Base-by-base conservation (phyloP, 2,329 filamentous ascomycete genomes). In the Podosphaera leucotricha region DNA sequence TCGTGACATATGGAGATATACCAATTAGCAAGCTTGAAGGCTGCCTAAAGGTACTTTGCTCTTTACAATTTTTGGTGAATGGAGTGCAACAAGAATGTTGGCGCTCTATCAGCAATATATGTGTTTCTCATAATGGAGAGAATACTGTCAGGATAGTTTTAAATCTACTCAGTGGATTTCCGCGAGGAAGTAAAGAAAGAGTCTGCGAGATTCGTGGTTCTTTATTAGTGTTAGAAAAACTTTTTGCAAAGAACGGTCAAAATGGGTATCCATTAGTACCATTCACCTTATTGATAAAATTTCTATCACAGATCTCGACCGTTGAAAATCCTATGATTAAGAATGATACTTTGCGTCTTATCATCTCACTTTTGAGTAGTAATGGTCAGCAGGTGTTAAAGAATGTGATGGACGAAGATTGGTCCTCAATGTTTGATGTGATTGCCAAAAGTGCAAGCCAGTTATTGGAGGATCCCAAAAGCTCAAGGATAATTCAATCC, bases 111-210 rank as follows among this genome's bases (percentile, higher is more conserved):
- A 67, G 70, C 54, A 78, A 82, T 49, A 64, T 86, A 0, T 77
- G 77, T 62, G 75, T 67, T 53, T 84, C 80, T 1, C 79, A 84
- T 55, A 73, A 82, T 49, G 78, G 78, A 18, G 76, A 80, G 49
- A 71, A 71, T 30, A 76, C 77, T 1, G 67, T 84, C 39, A 67
- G 72, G 44, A 69, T 77, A 20, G 60, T 83, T 19, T 63, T 83
- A 26, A 70, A 77, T 45, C 70, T 77, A 11, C 60, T 80, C 20
- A 66, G 66, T 37, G 65, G 66, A 44, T 63, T 68, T 33, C 59
- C 64, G 1, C 48, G 55, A 0, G 64, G 64, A 47, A 66, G 65
- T 45, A 71, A 68, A 45, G 66, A 71, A 43, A 60, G 63, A 16
- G 64, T 65, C 38, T 64, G 73, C 43, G 68, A 75, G 45, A 66